Evolutionary conservation across 306 rosid species (phyloP).

Genomic region (Fagus sylvatica): DNA sequence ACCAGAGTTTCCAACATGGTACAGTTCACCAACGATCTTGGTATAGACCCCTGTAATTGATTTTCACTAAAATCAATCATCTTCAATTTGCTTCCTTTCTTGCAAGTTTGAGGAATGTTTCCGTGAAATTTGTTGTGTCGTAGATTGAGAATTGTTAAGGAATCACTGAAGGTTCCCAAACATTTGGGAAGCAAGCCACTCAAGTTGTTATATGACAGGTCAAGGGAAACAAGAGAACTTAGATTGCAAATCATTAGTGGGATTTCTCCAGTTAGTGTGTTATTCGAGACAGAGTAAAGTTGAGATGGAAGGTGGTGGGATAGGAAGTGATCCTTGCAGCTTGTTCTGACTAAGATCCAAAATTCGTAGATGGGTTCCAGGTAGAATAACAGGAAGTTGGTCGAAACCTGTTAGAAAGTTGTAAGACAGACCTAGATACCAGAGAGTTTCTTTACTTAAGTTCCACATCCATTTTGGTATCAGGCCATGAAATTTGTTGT

Average conservation of each 20-base stretch:
- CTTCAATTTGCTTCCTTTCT: too few relatives aligned
- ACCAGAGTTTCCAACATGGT: too few relatives aligned
- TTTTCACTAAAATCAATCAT: too few relatives aligned
- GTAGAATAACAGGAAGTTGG: not conserved
- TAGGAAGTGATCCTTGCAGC: not conserved
- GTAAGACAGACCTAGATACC: not conserved
- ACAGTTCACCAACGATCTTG: too few relatives aligned
- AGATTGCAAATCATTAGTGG: not conserved
- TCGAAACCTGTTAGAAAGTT: slow-evolving; percentile 8
- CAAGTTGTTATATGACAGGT: slow-evolving; percentile 14
- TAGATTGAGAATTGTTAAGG: too few relatives aligned
- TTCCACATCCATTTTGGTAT: slow-evolving; percentile 13
- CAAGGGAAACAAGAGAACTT: not conserved
- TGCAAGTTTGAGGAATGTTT: too few relatives aligned
- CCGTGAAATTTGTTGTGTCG: too few relatives aligned
- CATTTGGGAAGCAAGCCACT: slow-evolving; percentile 13
- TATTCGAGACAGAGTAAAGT: not conserved
- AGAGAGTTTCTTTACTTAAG: not conserved
- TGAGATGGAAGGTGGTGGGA: not conserved
- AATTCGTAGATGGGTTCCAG: not conserved
- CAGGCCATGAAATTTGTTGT: not conserved
- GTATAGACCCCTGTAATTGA: too few relatives aligned
- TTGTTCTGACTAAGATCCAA: not conserved
- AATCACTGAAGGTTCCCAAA: not conserved
- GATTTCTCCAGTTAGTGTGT: not conserved